Conservation (phyloP, 2,329 filamentous ascomycete species). For the Incumbomyces delicatus region DNA sequence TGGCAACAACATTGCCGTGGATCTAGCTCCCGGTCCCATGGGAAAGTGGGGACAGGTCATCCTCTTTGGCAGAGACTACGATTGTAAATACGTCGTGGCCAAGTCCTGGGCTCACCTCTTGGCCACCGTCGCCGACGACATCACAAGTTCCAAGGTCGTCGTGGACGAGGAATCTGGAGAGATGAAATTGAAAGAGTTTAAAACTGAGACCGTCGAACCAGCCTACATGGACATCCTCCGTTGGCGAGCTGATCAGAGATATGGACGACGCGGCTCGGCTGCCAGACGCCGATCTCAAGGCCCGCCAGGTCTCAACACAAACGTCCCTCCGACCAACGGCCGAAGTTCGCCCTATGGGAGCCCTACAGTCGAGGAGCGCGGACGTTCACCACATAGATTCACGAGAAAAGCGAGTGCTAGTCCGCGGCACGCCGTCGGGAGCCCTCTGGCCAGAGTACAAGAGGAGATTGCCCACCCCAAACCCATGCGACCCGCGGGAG, state of each 20-base stretch:
- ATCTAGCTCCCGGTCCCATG: slow-evolving; percentile 78
- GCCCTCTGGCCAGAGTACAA: slow-evolving; percentile 38
- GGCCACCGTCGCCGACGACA: slow-evolving; percentile 77
- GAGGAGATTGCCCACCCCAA: slow-evolving; percentile 34
- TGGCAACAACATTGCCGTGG: slow-evolving; percentile 91
- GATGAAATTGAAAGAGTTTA: slow-evolving; percentile 87
- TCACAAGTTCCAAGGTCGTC: slow-evolving; percentile 79
- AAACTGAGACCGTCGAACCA: slow-evolving; percentile 77
- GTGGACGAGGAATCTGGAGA: slow-evolving; percentile 89
- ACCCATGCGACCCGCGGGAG: slow-evolving; percentile 25
- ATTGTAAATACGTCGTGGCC: slow-evolving; percentile 94
- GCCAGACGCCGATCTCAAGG: slow-evolving; percentile 39
- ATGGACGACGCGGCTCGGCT: slow-evolving; percentile 51
- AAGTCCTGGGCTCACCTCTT: slow-evolving; percentile 85
- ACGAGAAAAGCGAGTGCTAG: slow-evolving; percentile 34
- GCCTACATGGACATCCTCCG: slow-evolving; percentile 88
- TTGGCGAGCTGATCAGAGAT: slow-evolving; percentile 93
- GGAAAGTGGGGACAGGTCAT: slow-evolving; percentile 96
- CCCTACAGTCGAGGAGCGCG: slow-evolving; percentile 35
- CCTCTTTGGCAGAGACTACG: slow-evolving; percentile 92
- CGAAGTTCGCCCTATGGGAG: slow-evolving; percentile 46
- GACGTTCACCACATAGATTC: slow-evolving; percentile 40
- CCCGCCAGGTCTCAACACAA: slow-evolving; percentile 45
- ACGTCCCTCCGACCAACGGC: slow-evolving; percentile 35
- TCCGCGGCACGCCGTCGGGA: slow-evolving; percentile 35